phyloP scores from a whole-genome alignment of 805 yeast genomes.

The Cyberlindnera mycetangii region DNA sequence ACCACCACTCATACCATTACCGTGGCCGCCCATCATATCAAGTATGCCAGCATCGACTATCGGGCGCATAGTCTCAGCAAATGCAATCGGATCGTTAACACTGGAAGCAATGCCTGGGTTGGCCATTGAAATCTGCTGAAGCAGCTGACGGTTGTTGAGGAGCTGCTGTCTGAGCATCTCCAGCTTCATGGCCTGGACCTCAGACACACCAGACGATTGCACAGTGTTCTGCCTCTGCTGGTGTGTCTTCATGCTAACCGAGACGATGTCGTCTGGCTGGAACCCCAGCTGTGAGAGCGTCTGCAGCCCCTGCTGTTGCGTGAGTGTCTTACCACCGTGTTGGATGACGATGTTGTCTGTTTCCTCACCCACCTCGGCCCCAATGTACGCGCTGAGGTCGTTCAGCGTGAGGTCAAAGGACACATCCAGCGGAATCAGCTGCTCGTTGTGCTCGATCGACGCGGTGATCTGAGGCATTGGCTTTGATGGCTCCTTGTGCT shows the following conservation, averaged over 20 bases:
- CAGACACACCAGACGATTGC: neutral
- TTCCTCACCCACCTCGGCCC: slow-evolving; percentile 31
- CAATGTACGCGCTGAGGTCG: slow-evolving; percentile 72
- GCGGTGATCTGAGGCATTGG: slow-evolving; percentile 23
- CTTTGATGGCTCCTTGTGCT: neutral
- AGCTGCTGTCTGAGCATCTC: slow-evolving; percentile 51
- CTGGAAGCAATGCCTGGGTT: slow-evolving; percentile 48
- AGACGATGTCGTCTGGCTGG: slow-evolving; percentile 55
- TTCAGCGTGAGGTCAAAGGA: slow-evolving; percentile 57
- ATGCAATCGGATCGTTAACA: slow-evolving; percentile 46
- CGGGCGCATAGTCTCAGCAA: slow-evolving; percentile 38
- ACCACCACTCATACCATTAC: neutral
- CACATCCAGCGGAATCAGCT: slow-evolving; percentile 47
- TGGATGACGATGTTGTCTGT: slow-evolving; percentile 45
- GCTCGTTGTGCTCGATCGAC: slow-evolving; percentile 17
- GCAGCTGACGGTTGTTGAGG: slow-evolving; percentile 38
- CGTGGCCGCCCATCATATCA: slow-evolving; percentile 15
- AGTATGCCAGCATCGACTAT: slow-evolving; percentile 8
- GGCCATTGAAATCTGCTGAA: slow-evolving; percentile 33
- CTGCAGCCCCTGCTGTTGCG: slow-evolving; percentile 22
- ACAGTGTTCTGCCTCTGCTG: neutral
- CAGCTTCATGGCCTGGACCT: slow-evolving; percentile 24
- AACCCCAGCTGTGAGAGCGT: slow-evolving; percentile 48
- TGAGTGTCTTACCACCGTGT: slow-evolving; percentile 43
- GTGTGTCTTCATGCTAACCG: slow-evolving; percentile 6